These are phyloP conservation scores for Kondoa malvinella DNA, from an alignment of 768 basidiomycete genomes.

Conservation along the genomic window DNA sequence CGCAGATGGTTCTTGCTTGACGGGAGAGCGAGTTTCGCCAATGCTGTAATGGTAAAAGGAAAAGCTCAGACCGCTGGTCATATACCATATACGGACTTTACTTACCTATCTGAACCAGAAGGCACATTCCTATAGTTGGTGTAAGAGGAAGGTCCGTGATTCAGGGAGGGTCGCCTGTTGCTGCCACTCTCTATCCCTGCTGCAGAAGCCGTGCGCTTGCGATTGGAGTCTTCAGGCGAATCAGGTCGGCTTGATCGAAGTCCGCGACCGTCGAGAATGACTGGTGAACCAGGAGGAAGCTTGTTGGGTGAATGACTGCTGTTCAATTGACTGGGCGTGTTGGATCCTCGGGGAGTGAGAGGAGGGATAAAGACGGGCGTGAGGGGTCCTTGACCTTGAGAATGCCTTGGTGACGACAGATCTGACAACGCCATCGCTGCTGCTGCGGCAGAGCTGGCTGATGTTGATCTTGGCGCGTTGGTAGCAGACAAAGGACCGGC, in stretches of 20 bases:
- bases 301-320: not conserved
- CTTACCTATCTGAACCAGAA: not conserved
- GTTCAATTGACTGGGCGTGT: not conserved
- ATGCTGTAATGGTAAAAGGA: not conserved
- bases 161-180: not conserved
- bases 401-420: too few species aligned
- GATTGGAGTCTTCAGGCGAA: not conserved
- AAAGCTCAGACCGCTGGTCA: not conserved
- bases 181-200: not conserved
- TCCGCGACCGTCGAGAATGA: not conserved
- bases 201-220: not conserved
- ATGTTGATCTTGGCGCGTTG: not conserved
- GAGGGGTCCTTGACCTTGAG: not conserved
- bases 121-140: not conserved
- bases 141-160: not conserved
- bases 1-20: not conserved
- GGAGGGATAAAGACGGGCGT: slow-evolving; percentile 4
- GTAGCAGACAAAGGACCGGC: too few species aligned
- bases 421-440: too few species aligned
- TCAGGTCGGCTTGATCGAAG: not conserved
- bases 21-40: not conserved
- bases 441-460: not conserved
- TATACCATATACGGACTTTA: not conserved
- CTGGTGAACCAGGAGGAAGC: not conserved
- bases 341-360: not conserved